Percentiles rank a stretch among this genome's conserved stretches.
Evolutionary conservation across 2,329 filamentous ascomycete species (phyloP).

Genomic region (Curvularia sp.): DNA sequence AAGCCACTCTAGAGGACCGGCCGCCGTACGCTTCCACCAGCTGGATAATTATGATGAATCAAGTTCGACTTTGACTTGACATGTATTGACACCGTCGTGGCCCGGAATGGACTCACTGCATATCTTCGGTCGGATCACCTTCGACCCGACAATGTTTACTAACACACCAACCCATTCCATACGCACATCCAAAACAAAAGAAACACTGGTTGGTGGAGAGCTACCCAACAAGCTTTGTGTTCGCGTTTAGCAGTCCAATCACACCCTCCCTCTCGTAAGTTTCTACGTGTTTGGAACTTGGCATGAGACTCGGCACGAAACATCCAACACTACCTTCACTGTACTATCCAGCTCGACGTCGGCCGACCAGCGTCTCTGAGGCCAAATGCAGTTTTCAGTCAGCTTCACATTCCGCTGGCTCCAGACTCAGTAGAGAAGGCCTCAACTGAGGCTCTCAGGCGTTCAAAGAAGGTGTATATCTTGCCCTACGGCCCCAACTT

Average conservation of each 20-base stretch:
- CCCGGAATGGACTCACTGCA: neutral
- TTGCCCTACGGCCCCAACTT: neutral
- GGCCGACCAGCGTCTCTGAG: conserved; percentile 5
- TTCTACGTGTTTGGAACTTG: conserved; percentile 20
- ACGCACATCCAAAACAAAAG: conserved; percentile 9
- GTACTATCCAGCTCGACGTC: neutral
- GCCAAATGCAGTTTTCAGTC: conserved; percentile 6
- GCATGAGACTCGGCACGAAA: conserved; percentile 22
- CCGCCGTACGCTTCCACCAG: neutral
- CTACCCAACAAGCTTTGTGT: conserved; percentile 3
- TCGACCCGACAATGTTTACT: conserved; percentile 1
- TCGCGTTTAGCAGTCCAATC: neutral
- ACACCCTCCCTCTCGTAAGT: neutral
- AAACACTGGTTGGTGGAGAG: neutral
- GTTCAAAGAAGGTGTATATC: conserved; percentile 6
- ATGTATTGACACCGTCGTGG: neutral
- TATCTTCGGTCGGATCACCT: conserved; percentile 1
- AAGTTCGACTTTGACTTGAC: neutral
- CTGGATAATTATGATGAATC: neutral
- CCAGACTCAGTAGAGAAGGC: neutral
- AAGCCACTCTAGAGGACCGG: neutral
- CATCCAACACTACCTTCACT: conserved; percentile 9
- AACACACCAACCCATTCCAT: neutral
- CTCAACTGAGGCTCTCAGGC: conserved; percentile 10
- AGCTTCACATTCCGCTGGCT: conserved; percentile 7